These are phyloP conservation scores for Clarireedia hainanense DNA, from an alignment of 2,329 filamentous ascomycete genomes.

Conservation along the genomic window DNA sequence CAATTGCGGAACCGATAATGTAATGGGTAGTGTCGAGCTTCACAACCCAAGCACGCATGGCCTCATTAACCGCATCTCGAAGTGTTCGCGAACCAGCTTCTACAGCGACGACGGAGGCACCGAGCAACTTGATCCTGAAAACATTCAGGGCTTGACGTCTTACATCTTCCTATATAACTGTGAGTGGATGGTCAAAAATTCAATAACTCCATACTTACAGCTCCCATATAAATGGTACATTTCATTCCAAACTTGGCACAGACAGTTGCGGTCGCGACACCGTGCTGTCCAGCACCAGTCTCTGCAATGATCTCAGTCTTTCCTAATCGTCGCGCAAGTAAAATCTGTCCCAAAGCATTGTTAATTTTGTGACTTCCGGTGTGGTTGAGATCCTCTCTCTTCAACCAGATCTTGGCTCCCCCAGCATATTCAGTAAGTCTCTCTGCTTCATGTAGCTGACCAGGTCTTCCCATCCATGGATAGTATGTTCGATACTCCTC, in stretches of 20 bases:
- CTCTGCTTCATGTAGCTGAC: conserved; percentile 82
- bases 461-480: conserved; percentile 92
- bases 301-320: conserved; percentile 98
- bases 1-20: conserved; percentile 95
- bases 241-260: conserved; percentile 98
- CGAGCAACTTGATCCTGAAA: conserved; percentile 95
- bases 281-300: conserved; percentile 94
- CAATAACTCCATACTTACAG: conserved; percentile 32
- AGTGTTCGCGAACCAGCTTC: conserved; percentile 81
- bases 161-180: conserved; percentile 62
- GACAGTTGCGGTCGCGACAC: conserved; percentile 93
- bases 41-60: conserved; percentile 87
- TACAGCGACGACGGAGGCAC: conserved; percentile 85
- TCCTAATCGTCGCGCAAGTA: conserved; percentile 76
- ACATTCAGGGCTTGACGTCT: conserved; percentile 94
- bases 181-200: conserved; percentile 7
- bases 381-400: conserved; percentile 95
- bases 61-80: conserved; percentile 89
- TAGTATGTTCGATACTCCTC: conserved; percentile 95
- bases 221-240: conserved; percentile 97
- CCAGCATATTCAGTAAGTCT: conserved; percentile 82
- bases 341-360: conserved; percentile 89
- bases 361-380: conserved; percentile 99
- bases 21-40: conserved; percentile 93
- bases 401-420: conserved; percentile 94